Evolutionary conservation across 1,284 basidiomycete species (phyloP).

Genomic region (Apiotrichum domesticum): DNA sequence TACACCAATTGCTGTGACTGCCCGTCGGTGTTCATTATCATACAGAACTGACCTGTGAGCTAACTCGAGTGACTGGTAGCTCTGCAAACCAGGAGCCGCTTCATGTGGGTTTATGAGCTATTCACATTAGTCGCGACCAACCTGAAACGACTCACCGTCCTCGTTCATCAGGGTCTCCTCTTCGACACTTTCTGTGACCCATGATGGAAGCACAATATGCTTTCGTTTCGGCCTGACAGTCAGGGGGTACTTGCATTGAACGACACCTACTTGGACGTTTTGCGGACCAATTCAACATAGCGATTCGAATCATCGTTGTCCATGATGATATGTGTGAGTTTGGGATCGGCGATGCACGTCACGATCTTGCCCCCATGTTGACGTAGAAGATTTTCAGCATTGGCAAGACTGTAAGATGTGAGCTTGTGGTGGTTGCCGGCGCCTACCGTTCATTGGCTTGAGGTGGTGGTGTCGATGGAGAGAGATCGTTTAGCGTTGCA

Average conservation of each 20-base stretch:
- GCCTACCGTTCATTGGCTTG: constrained; percentile 53
- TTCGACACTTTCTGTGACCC: constrained; percentile 67
- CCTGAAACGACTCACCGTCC: constrained; percentile 40
- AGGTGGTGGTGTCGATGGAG: constrained; percentile 49
- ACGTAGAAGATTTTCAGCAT: constrained; percentile 54
- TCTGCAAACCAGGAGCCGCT: too few relatives aligned
- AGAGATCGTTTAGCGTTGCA: constrained; percentile 60
- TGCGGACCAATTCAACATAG: constrained; percentile 61
- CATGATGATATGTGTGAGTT: constrained; percentile 75
- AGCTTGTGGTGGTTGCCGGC: neutral
- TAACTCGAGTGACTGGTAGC: too few relatives aligned
- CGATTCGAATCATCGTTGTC: constrained; percentile 54
- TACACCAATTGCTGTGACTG: too few relatives aligned
- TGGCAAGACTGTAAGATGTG: constrained; percentile 49
- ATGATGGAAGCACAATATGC: constrained; percentile 68
- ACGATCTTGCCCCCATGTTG: constrained; percentile 65
- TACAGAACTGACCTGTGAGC: too few relatives aligned
- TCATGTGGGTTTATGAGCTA: constrained; percentile 14
- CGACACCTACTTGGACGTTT: constrained; percentile 59
- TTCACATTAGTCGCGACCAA: neutral
- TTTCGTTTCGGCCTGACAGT: constrained; percentile 63
- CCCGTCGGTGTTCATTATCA: too few relatives aligned
- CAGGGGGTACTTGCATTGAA: neutral
- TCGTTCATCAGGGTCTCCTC: constrained; percentile 75
- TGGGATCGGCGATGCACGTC: constrained; percentile 60